Evolutionary conservation across 2,329 filamentous ascomycete genomes (phyloP).

Genomic region (Massarina eburnea): DNA sequence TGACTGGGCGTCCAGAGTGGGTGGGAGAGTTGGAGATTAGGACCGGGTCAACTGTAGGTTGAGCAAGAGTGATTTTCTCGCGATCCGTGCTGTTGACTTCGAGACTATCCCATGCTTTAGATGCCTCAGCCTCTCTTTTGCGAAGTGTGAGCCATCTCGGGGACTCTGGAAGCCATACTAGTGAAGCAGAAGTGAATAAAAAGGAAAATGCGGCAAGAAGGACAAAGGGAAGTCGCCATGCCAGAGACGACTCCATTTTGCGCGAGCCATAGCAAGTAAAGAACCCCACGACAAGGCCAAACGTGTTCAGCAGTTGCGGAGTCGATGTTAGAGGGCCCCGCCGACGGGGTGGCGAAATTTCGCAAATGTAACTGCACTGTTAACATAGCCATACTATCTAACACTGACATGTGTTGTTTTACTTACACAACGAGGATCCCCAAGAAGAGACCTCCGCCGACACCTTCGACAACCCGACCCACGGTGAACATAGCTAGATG

Average conservation of each 20-base stretch:
- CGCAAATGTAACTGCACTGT: constrained; percentile 56
- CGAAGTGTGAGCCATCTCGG: constrained; percentile 21
- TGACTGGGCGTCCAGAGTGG: too few species aligned
- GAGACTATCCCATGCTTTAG: neutral
- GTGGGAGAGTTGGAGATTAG: too few species aligned
- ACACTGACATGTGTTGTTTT: too few species aligned
- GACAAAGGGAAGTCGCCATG: constrained; percentile 61
- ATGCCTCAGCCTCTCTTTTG: constrained; percentile 41
- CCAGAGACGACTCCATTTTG: constrained; percentile 45
- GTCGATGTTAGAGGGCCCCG: constrained; percentile 56
- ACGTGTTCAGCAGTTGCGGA: constrained; percentile 56
- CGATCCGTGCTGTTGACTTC: neutral
- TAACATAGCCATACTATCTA: too few species aligned
- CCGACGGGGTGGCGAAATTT: constrained; percentile 57
- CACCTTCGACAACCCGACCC: constrained; percentile 58
- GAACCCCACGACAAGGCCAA: constrained; percentile 58
- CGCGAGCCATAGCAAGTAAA: constrained; percentile 61
- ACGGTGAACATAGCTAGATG: constrained; percentile 56
- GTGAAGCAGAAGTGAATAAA: neutral
- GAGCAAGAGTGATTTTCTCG: constrained; percentile 53
- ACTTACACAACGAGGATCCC: constrained; percentile 56
- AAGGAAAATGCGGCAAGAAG: constrained; percentile 46
- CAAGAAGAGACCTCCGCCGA: constrained; percentile 60
- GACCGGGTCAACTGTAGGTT: too few species aligned
- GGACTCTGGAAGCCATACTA: constrained; percentile 12